These are phyloP conservation scores for Backusella luteola DNA, from an alignment of 192 early-diverging fungal species.

Conservation along the genomic window DNA sequence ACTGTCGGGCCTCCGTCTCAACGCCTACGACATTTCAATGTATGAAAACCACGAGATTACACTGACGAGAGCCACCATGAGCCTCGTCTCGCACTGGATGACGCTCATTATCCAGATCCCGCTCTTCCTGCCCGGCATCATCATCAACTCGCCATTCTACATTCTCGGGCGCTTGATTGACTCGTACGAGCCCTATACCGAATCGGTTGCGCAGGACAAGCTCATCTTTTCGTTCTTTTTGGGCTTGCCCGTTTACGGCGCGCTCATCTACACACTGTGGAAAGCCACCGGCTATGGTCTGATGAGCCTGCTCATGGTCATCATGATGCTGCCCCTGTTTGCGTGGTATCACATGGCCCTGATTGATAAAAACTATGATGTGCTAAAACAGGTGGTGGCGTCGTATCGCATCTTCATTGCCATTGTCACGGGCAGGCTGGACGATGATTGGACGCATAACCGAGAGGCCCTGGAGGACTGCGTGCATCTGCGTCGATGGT, in stretches of 20 bases:
- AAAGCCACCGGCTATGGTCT: conserved; percentile 25
- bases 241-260: conserved; percentile 28
- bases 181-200: conserved; percentile 39
- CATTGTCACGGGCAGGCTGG: conserved; percentile 14
- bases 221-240: conserved; percentile 27
- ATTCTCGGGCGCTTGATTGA: conserved; percentile 36
- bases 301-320: conserved; percentile 9
- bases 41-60: conserved; percentile 41
- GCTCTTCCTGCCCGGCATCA: conserved; percentile 44
- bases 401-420: conserved; percentile 39
- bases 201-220: conserved; percentile 45
- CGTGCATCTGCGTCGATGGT: conserved; percentile 24
- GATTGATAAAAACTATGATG: conserved; percentile 37
- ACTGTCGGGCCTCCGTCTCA: conserved; percentile 27
- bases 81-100: conserved; percentile 22
- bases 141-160: conserved; percentile 45
- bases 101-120: conserved; percentile 38
- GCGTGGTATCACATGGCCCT: conserved; percentile 45
- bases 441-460: not conserved
- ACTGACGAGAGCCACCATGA: conserved; percentile 21
- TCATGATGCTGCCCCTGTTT: conserved; percentile 37
- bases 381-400: conserved; percentile 31
- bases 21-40: conserved; percentile 34
- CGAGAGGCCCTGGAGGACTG: conserved; percentile 20
- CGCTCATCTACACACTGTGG: conserved; percentile 35